Base-by-base conservation (phyloP, 805 yeast species). In the Candida nemodendra region DNA sequence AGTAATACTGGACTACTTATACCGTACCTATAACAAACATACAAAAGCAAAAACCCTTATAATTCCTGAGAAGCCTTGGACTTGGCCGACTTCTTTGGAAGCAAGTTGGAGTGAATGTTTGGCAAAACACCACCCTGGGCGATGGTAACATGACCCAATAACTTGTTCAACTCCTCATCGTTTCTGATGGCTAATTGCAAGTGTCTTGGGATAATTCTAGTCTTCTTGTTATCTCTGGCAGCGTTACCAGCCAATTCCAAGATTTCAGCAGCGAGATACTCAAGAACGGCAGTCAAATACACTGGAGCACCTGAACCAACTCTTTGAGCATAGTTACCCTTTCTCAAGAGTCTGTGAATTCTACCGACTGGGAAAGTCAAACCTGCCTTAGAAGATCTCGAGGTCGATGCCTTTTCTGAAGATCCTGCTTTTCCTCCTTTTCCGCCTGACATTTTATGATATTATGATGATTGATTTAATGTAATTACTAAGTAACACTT, bases 51-150 rank as follows among this genome's bases (percentile, higher is more conserved):
- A 36, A 23, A 31, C 12, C 42, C 57, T 69, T 72, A 74, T 61
- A 74, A 72, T 65, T 74, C 79, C 65, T 74, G 79, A 53, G 79
- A 74, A 62, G 73, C 78, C 62, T 74, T 74, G 44, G 66, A 62
- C 62, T 71, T 70, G 46, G 72, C 75, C 39, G 75, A 63, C 63
- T 74, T 74, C 69, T 73, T 67, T 63, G 80, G 82, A 57, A 90
- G 79, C 69, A 90, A 81, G 76, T 83, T 82, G 71, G 82, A 88
- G 74, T 87, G 96, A 65, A 89, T 86, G 82, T 88, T 87, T 76
- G 97, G 97, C 70, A 90, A 79, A 59, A 91, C 97, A 86, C 97
- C 97, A 83, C 97, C 97, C 74, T 89, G 95, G 54, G 97, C 96
- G 62, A 90, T 90, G 51, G 96, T 90, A 53, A 91, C 99, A 66